Evolutionary conservation across 176 grass and related monocot species (phyloP), one percentile per base, ranked within the genome.

Genomic region (Saccharum spontaneum): DNA sequence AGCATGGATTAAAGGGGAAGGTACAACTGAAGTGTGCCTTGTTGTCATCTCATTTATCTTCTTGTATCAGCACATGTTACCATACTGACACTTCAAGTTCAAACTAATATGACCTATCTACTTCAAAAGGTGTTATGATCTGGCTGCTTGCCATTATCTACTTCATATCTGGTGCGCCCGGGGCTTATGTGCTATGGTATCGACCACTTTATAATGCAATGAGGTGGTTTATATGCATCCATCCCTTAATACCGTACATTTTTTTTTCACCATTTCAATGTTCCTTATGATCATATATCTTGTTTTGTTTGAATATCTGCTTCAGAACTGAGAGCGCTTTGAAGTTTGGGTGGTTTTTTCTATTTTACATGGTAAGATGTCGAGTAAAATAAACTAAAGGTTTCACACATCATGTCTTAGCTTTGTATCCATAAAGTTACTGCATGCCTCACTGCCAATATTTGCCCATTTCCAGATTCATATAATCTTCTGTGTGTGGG

Each of bases 271-370:
- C 48, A 75, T 83, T 80, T 50, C 30, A 41, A 68, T 89, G 30
- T 64, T 81, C 31, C 22, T 79, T 34, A 40, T 80, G 34, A 75
- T 40, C 71, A 50, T 31, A 14, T 78, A 36, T 78, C 54, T 78
- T 80, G 3, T 52, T 78, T 71, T 79, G 63, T 71, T 82, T 65
- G 28, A 57, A 66, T 80, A 7, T 73, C 65, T 88, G 48, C 81
- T 67, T 13, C 79, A 98, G 95, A 92, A 94, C 94, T 65, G 97
- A 96, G 52, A 99, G 97, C 40, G 94, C 97, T 85, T 88, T 99
- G 70, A 99, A 92, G 80, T 99, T 96, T 86, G 97, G 97, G 86
- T 97, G 94, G 97, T 99, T 99, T 88, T 94, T 99, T 73, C 86
- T 99, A 60, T 92, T 92, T 83, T 99, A 99, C 88, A 67, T 99